Evolutionary conservation across 495 filamentous ascomycete species (phyloP), one percentile per base, ranked within the genome.

Genomic region (Chaetomium fimeti): DNA sequence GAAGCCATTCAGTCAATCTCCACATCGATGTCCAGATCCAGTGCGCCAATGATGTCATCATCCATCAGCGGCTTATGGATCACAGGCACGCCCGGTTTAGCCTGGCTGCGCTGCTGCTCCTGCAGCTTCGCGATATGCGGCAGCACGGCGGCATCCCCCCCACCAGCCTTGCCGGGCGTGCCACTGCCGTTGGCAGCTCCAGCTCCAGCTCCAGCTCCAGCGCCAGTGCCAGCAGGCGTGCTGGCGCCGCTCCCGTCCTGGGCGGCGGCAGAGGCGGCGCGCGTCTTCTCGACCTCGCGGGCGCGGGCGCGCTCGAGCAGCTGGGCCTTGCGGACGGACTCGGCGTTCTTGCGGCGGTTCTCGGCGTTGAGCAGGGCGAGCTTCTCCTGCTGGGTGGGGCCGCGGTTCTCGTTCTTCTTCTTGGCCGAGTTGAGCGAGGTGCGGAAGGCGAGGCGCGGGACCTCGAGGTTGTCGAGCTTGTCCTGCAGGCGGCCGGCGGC

Each of bases 281-380:
- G 18, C 82, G 84, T 5, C 55, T 69, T 70, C 61, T 83, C 77
- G 8, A 77, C 76, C 68, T 87, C 81, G 29, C 86, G 82, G n/a
- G 83, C 82, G 13, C 82, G 83, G 48, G 83, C 83, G 18, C 87
- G 82, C 79, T 98, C 93, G 65, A 85, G 85, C 25, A 94, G 77
- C 74, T 96, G 90, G 7, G 93, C 92, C 74, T 89, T 88, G 57
- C 93, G 91, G 9, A 96, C 87, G 24, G 88, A 85, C 67, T 95
- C 89, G 18, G 84, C 81, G 70, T 96, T 96, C 65, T 85, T 83
- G 59, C 85, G 85, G 53, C 92, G 89, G 77, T 94, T 94, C 67
- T 86, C 84, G 3, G 82, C 75, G 75, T 97, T 97, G 70, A 93
- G 72, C 47, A 85, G 79, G 16, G 88, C 87, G 11, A 97, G 81